Evolutionary conservation across 805 yeast genomes (phyloP), one percentile per base, ranked within the genome.

Genomic region (Hanseniaspora nectarophila): DNA sequence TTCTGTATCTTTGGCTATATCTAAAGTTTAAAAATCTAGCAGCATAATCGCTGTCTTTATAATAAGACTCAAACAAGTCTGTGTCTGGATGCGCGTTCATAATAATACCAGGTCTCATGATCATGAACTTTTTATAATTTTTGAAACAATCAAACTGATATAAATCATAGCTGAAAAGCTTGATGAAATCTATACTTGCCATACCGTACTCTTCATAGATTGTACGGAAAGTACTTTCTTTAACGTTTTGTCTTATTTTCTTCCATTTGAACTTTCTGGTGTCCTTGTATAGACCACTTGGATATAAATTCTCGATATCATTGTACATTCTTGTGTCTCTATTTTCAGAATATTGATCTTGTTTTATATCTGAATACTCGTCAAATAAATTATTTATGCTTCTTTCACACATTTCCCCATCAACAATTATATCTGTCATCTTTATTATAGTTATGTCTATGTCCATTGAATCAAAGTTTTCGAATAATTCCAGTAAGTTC

Each of bases 181-280:
- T 52, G n/a, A 33, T 52, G 6, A 40, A 37, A 12, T 52, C 54
- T 13, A 45, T 28, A 13, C 51, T 44, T 2, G 51, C 54, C 1
- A 31, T 26, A 7, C 47, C 47, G 20, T 45, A 52, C 33, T 52
- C 51, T 33, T 45, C 51, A 12, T 45, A 47, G n/a, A 45, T 43
- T 26, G 35, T 42, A 4, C 10, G 10, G 6, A 40, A 18, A n/a
- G 12, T 16, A 4, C 7, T 13, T 4, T 31, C 20, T 18, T 35
- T 39, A 31, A 23, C 35, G 12, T 16, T 21, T n/a, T 8, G 9
- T 29, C 28, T 18, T 18, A 26, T 32, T 45, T 33, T 21, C 5
- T 24, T 33, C 26, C 28, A 33, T 26, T 40, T 45, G 13, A 33
- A 28, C 3, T 23, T 26, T 12, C 32, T 31, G n/a, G 21, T 29